A percentile compares a stretch with the other conserved stretches of the same genome.
phyloP scores from a whole-genome alignment of 768 basidiomycete species.

The Porpolomopsis calyptriformis region DNA sequence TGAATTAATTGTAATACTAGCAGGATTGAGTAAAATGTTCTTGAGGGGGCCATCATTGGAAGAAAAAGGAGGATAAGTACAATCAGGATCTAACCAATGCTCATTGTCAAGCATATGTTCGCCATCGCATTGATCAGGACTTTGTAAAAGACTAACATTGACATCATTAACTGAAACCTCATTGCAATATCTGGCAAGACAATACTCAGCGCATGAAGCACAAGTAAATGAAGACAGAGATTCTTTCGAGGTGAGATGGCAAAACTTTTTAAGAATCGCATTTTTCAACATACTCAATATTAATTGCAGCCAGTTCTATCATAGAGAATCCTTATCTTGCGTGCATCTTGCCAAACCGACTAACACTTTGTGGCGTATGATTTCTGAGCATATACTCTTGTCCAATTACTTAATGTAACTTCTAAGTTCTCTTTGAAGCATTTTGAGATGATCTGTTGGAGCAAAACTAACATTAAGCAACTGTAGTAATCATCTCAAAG shows the following conservation, averaged over 20 bases:
- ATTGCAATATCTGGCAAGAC: neutral
- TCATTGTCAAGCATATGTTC: too few relatives aligned
- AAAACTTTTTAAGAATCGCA: neutral
- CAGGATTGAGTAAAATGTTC: constrained; percentile 4
- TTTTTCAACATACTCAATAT: too few relatives aligned
- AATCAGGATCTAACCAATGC: neutral
- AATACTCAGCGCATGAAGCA: constrained; percentile 1
- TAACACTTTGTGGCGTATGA: too few relatives aligned
- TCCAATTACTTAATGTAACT: too few relatives aligned
- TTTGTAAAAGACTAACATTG: neutral
- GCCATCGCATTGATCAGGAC: neutral
- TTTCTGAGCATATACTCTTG: too few relatives aligned
- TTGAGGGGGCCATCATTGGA: neutral
- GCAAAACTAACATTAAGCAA: too few relatives aligned
- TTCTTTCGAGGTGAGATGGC: neutral
- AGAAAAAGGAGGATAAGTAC: neutral
- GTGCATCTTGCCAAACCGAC: too few relatives aligned
- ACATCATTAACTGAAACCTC: neutral
- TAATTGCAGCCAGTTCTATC: too few relatives aligned
- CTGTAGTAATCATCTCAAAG: too few relatives aligned
- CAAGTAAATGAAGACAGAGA: constrained; percentile 1
- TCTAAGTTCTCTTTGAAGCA: too few relatives aligned
- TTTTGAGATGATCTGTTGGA: too few relatives aligned
- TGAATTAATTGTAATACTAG: neutral
- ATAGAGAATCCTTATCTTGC: too few relatives aligned